These are phyloP conservation scores for Cynanchum wilfordii DNA, from an alignment of 257 asterid species.

Conservation along the genomic window DNA sequence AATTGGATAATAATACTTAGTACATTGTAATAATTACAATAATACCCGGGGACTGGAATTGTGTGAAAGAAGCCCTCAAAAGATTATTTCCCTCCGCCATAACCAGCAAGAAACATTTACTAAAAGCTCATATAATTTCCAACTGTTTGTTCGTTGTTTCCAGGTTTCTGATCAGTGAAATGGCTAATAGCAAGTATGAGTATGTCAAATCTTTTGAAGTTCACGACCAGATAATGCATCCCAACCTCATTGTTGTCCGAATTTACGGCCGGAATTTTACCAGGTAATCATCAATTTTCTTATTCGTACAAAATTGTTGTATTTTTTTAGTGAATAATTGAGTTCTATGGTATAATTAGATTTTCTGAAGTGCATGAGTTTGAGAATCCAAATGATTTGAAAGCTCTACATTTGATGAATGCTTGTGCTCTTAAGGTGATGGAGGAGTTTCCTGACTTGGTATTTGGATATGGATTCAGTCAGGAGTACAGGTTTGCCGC, in stretches of 20 bases:
- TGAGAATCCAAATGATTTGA: conserved; percentile 60
- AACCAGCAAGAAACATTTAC: background rate
- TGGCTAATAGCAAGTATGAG: conserved; percentile 87
- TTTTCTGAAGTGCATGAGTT: conserved; percentile 71
- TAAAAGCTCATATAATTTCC: background rate
- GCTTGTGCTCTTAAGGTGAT: conserved; percentile 55
- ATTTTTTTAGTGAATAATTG: background rate
- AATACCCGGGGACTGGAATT: no score
- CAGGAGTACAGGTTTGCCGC: conserved; percentile 62
- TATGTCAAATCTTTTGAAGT: conserved; percentile 70
- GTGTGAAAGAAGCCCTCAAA: background rate
- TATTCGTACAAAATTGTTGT: background rate
- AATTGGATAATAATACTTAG: no score
- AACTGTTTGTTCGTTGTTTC: background rate
- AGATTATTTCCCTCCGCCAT: background rate
- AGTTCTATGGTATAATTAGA: conserved; percentile 26
- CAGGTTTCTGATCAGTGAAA: conserved; percentile 12
- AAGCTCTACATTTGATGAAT: conserved; percentile 65
- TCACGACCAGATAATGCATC: conserved; percentile 57
- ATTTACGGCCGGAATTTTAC: conserved; percentile 50
- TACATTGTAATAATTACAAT: no score
- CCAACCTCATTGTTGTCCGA: conserved; percentile 56
- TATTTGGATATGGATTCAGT: conserved; percentile 59
- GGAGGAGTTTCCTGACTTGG: conserved; percentile 74
- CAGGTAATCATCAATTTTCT: conserved; percentile 26